Conservation (phyloP, 192 early-diverging fungal species). For the Oehlia diaphana region DNA sequence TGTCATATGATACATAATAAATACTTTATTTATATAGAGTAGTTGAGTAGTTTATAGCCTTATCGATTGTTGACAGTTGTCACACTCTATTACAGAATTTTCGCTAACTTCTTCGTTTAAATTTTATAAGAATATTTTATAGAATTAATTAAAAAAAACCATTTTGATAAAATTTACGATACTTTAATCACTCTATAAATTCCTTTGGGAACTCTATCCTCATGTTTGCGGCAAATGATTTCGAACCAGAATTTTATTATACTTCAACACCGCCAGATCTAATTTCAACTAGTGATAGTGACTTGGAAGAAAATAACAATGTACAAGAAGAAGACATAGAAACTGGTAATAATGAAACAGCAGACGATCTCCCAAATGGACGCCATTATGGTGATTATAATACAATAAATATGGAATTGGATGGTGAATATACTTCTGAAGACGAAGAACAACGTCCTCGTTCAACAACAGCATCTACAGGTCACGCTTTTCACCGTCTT, state of each 20-base stretch:
- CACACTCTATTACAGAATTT: not conserved
- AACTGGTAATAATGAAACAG: not conserved
- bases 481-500: not conserved
- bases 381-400: slow-evolving; percentile 5
- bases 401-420: slow-evolving; percentile 22
- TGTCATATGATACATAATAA: not conserved
- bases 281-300: slow-evolving; percentile 2
- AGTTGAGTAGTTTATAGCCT: not conserved
- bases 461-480: not conserved
- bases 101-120: not conserved
- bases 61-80: not conserved
- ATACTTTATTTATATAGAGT: not conserved
- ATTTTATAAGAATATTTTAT: not conserved
- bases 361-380: not conserved
- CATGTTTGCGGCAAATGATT: slow-evolving; percentile 18
- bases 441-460: slow-evolving; percentile 15
- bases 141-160: not conserved
- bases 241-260: slow-evolving; percentile 1
- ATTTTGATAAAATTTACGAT: not conserved
- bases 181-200: not conserved
- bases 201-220: not conserved
- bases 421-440: slow-evolving; percentile 22
- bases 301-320: slow-evolving; percentile 6
- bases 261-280: slow-evolving; percentile 9
- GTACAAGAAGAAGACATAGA: slow-evolving; percentile 8